Evolutionary conservation across 208 protist genomes (phyloP).

Genomic region (Crithidia fasciculata): DNA sequence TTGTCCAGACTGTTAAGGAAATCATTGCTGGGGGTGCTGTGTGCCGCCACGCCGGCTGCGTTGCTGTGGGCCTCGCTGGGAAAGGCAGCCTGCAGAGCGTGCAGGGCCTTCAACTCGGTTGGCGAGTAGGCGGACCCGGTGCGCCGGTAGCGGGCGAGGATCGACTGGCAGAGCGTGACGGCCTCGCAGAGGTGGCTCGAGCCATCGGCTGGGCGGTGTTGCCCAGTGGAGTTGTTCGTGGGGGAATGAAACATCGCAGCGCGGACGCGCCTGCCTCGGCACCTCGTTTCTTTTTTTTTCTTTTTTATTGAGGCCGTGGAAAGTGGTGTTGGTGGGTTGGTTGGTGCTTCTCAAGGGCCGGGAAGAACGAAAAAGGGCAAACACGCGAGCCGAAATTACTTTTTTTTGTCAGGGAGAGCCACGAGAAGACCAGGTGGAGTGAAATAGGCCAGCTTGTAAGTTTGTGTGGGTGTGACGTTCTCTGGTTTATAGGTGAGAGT

Average conservation of each 20-base stretch:
- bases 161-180: slow-evolving; percentile 73
- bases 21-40: neutral
- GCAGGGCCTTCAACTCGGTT: slow-evolving; percentile 58
- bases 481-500: neutral
- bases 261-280: neutral
- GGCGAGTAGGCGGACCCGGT: slow-evolving; percentile 41
- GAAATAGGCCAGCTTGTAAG: too few relatives aligned
- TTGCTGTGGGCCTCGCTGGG: neutral
- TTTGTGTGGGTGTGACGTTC: neutral
- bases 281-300: neutral
- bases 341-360: too few relatives aligned
- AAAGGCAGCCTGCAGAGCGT: slow-evolving; percentile 11
- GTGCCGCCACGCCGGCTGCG: neutral
- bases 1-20: slow-evolving; percentile 19
- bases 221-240: neutral
- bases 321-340: neutral
- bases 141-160: slow-evolving; percentile 72
- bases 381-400: too few relatives aligned
- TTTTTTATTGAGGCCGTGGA: neutral
- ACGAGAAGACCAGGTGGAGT: neutral
- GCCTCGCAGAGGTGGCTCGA: slow-evolving; percentile 75
- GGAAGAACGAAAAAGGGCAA: too few relatives aligned
- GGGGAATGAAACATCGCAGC: slow-evolving; percentile 11
- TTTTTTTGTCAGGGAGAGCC: neutral
- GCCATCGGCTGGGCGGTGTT: slow-evolving; percentile 19